Base-by-base conservation (phyloP, 2,329 filamentous ascomycete species). In the Aspergillus chevalieri region DNA sequence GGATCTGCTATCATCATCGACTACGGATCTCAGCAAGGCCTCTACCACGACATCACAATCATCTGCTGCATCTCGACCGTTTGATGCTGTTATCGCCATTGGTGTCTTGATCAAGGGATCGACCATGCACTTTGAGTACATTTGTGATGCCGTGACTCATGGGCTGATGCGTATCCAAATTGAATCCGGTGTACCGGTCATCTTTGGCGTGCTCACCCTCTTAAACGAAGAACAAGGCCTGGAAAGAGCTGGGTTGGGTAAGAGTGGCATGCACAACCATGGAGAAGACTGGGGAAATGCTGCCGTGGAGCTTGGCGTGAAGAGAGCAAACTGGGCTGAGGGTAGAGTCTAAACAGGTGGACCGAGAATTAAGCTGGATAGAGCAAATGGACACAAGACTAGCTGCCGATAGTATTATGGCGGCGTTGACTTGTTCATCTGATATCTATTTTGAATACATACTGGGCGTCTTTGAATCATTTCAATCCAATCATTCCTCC, bases 91-190 rank as follows among this genome's bases (percentile, higher is more conserved):
- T 56, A 91, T 98, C 58, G 90, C 93, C 47, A 87, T 98, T 59
- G 93, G 93, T 49, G 91, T 95, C 49, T 82, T 98, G 53, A 96
- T 98, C 75, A 98, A 98, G 77, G 93, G 93, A 68, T 88, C 95
- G 73, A 97, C 93, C 6, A 96, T 96, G 90, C 93, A 98, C 74
- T 98, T 98, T 65, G 93, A 98, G 74, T 97, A 98, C 75, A 98
- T 98, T 62, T 81, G 91, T 39, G 93, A 97, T 57, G 83, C 89
- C 38, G 90, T 94, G 6, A 89, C 84, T 50, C 89, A 95, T 54
- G 93, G 89, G 6, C 78, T 98, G 53, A 98, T 98, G 93, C 84
- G 89, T 56, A 84, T 97, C 51, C 90, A 95, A 70, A 78, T 97
- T 48, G 92, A 98, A 68, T 84, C 83, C 8, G 87, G 89, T 42